These are phyloP conservation scores for Rhododendron griersonianum DNA, from an alignment of 148 eudicot species.

Conservation along the genomic window DNA sequence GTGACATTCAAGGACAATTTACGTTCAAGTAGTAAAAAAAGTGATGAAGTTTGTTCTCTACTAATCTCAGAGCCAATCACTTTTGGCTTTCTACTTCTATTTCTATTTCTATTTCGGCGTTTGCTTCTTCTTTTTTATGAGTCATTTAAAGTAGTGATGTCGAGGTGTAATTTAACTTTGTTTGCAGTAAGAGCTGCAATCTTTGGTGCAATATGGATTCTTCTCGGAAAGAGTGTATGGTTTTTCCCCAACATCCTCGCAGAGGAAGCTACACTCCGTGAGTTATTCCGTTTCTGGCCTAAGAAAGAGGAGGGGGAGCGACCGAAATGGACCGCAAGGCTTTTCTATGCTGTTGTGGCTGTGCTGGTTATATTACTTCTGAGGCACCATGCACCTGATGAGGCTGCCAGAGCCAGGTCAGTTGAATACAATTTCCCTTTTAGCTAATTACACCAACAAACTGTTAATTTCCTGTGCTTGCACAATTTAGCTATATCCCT, in stretches of 20 bases:
- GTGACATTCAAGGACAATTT: not conserved
- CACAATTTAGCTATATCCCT: not conserved
- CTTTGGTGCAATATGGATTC: conserved; percentile 74
- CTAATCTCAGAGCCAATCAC: not conserved
- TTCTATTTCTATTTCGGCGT: too few species aligned
- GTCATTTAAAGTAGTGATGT: not conserved
- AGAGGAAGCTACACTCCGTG: conserved; percentile 93
- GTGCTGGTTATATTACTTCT: conserved; percentile 55
- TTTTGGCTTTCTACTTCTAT: not conserved
- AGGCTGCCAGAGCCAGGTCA: conserved; percentile 98
- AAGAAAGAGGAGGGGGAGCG: conserved; percentile 86
- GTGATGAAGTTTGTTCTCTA: not conserved
- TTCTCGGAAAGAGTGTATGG: conserved; percentile 88
- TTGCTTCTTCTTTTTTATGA: not conserved
- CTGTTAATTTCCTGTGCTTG: not conserved
- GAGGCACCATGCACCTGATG: conserved; percentile 99
- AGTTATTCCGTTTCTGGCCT: conserved; percentile 93
- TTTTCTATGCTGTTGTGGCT: conserved; percentile 69
- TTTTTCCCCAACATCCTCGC: conserved; percentile 98
- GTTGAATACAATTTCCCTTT: conserved; percentile 5
- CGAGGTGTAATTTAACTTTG: not conserved
- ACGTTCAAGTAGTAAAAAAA: not conserved
- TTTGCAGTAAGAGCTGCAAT: conserved; percentile 81
- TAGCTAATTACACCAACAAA: not conserved
- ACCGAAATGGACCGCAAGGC: conserved; percentile 89